These are phyloP conservation scores for Lycium ferocissimum DNA, from an alignment of 257 asterid species.

Conservation along the genomic window DNA sequence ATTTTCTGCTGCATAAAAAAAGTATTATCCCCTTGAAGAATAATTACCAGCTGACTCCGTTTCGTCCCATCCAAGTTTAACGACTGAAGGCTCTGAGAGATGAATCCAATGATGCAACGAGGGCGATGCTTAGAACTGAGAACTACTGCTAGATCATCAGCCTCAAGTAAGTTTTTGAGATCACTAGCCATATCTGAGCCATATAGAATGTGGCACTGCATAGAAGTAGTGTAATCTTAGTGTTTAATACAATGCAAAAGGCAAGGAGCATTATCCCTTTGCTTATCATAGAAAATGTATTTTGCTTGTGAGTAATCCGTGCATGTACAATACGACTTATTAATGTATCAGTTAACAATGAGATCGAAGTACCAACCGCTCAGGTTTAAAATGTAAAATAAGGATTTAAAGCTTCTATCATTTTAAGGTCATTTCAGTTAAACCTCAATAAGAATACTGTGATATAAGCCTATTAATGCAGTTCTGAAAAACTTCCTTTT, in stretches of 20 bases:
- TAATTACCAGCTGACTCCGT: constrained; percentile 69
- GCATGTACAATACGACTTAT: neutral
- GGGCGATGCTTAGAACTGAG: constrained; percentile 85
- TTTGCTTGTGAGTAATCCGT: neutral
- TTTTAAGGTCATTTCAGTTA: neutral
- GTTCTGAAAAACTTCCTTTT: constrained; percentile 5
- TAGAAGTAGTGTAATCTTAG: constrained; percentile 27
- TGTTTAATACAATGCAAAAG: neutral
- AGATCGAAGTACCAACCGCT: neutral
- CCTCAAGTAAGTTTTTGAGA: constrained; percentile 68
- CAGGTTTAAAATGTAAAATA: neutral
- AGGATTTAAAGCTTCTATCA: neutral
- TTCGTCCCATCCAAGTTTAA: constrained; percentile 72
- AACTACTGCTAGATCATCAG: constrained; percentile 76
- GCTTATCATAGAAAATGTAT: neutral
- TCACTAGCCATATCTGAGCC: constrained; percentile 75
- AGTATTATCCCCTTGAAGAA: neutral
- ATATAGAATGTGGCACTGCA: constrained; percentile 84
- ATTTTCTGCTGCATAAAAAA: neutral
- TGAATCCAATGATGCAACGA: constrained; percentile 84
- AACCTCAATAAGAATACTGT: neutral
- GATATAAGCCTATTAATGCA: neutral
- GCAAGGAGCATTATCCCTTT: neutral
- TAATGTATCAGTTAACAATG: neutral
- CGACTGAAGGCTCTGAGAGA: constrained; percentile 80